These are phyloP conservation scores for Lodderomyces jiufengensis DNA, from an alignment of 1,139 yeast species.

Conservation along the genomic window DNA sequence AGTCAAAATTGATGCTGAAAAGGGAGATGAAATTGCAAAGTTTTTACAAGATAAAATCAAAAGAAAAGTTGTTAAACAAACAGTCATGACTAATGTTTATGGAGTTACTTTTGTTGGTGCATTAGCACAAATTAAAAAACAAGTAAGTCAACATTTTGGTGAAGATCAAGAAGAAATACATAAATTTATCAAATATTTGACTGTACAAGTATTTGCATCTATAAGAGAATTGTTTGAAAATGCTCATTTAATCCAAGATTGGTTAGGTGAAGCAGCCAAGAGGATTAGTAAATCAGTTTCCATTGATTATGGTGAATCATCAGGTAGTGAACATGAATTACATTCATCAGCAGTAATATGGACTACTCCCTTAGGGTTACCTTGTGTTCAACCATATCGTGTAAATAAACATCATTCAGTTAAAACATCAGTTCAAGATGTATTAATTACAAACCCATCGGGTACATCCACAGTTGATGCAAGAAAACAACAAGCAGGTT, in stretches of 20 bases:
- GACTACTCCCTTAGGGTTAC: constrained; percentile 93
- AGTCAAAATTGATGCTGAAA: constrained; percentile 58
- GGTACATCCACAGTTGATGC: constrained; percentile 79
- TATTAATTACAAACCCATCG: constrained; percentile 79
- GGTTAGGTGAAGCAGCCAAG: constrained; percentile 87
- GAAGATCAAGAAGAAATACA: constrained; percentile 34
- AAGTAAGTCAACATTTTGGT: constrained; percentile 47
- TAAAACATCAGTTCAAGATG: constrained; percentile 77
- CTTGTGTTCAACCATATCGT: constrained; percentile 96
- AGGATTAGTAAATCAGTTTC: constrained; percentile 77
- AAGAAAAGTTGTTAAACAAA: constrained; percentile 90
- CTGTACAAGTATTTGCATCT: constrained; percentile 76
- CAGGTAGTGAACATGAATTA: constrained; percentile 22
- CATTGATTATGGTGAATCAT: constrained; percentile 40
- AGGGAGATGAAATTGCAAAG: constrained; percentile 51
- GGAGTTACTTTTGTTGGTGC: constrained; percentile 98
- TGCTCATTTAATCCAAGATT: constrained; percentile 93
- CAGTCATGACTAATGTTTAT: constrained; percentile 97
- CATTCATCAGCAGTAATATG: constrained; percentile 89
- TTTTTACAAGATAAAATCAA: constrained; percentile 60
- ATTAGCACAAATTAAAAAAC: constrained; percentile 76
- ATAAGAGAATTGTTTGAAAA: constrained; percentile 84
- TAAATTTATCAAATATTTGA: constrained; percentile 61
- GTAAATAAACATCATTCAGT: constrained; percentile 60
- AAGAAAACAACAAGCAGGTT: constrained; percentile 86